phyloP scores from a whole-genome alignment of 129 eudicot species.

The Centaurea solstitialis region DNA sequence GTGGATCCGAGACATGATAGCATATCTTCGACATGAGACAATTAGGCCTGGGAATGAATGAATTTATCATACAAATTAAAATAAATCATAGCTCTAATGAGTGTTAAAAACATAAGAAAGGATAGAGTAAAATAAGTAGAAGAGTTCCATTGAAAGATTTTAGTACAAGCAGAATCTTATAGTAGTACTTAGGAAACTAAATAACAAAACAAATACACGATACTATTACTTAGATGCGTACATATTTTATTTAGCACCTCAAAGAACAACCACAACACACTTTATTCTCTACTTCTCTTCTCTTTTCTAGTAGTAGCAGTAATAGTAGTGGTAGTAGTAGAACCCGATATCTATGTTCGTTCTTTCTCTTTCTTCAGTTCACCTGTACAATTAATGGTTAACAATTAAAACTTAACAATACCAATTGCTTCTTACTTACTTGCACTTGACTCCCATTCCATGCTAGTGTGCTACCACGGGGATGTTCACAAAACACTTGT shows the following conservation, averaged over 20 bases:
- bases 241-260: conserved; percentile 30
- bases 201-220: conserved; percentile 25
- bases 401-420: neutral
- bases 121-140: neutral
- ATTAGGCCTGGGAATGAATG: neutral
- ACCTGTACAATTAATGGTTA: conserved; percentile 21
- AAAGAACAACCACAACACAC: conserved; percentile 6
- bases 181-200: conserved; percentile 8
- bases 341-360: conserved; percentile 22
- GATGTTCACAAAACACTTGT: neutral
- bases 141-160: conserved; percentile 24
- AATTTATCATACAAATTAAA: no score
- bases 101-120: neutral
- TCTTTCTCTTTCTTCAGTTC: conserved; percentile 25
- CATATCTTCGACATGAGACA: no score
- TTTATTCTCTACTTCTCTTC: conserved; percentile 19
- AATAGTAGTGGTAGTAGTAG: neutral
- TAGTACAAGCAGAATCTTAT: conserved; percentile 17
- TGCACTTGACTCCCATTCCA: neutral
- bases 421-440: neutral
- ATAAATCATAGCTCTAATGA: no score
- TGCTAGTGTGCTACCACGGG: neutral
- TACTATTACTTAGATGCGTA: neutral
- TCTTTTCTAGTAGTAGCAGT: neutral
- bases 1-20: neutral